phyloP scores from a whole-genome alignment of 2,329 filamentous ascomycete species.

The Epichloe hybrida region DNA sequence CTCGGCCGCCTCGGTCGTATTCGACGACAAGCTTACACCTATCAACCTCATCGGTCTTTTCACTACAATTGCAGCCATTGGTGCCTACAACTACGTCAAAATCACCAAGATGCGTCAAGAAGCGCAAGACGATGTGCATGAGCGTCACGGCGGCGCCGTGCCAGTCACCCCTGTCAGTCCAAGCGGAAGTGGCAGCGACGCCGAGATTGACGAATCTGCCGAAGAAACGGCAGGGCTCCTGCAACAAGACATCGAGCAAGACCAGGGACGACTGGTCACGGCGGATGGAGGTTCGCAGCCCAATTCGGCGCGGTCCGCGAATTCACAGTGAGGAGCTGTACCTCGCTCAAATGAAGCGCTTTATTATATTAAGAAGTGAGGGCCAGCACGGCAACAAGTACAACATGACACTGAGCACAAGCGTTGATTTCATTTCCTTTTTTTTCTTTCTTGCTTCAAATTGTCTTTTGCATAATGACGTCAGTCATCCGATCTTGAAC shows the following conservation, averaged over 20 bases:
- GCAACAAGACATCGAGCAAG: conserved; percentile 22
- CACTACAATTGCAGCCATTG: conserved; percentile 81
- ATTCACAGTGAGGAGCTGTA: background rate
- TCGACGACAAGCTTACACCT: conserved; percentile 73
- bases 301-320: background rate
- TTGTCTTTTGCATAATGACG: conserved; percentile 5
- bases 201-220: conserved; percentile 27
- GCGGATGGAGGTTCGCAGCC: conserved; percentile 26
- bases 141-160: conserved; percentile 22
- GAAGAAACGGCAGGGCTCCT: conserved; percentile 35
- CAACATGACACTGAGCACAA: conserved; percentile 3
- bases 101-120: conserved; percentile 77
- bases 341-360: background rate
- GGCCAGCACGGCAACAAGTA: background rate
- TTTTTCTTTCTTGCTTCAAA: conserved; percentile 1
- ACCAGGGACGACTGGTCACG: conserved; percentile 23
- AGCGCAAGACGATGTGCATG: conserved; percentile 41
- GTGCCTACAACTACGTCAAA: conserved; percentile 88
- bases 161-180: conserved; percentile 22
- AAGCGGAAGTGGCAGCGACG: conserved; percentile 26
- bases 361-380: background rate
- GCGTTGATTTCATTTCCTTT: conserved; percentile 6
- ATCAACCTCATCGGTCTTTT: conserved; percentile 79
- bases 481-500: background rate
- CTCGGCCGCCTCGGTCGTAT: conserved; percentile 71